Evolutionary conservation across 2,329 filamentous ascomycete species (phyloP).

Genomic region (Hymenotorrendiella dingleyae): DNA sequence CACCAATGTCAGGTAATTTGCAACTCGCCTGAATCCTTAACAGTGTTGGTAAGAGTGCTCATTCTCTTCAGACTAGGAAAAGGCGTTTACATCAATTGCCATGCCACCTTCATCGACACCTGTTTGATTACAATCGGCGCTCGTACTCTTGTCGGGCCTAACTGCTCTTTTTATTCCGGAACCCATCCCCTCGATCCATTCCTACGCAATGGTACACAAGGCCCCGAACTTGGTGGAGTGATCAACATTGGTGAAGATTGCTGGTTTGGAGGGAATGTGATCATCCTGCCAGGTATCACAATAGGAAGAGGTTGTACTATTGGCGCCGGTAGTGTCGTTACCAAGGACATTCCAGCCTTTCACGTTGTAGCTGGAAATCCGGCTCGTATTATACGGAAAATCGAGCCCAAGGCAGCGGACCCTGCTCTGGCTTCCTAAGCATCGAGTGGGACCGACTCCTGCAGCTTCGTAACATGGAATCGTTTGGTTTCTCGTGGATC

Average conservation of each 20-base stretch:
- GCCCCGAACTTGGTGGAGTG: constrained; percentile 68
- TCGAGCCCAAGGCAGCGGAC: constrained; percentile 31
- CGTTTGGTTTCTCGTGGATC: too few species aligned
- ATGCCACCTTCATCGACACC: constrained; percentile 72
- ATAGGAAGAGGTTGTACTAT: constrained; percentile 70
- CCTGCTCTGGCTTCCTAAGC: constrained; percentile 51
- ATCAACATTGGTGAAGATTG: constrained; percentile 76
- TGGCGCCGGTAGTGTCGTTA: constrained; percentile 79
- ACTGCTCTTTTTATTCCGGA: constrained; percentile 69
- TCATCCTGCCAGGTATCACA: constrained; percentile 68
- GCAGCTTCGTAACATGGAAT: too few species aligned
- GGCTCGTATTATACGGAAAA: constrained; percentile 47
- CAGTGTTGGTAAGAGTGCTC: neutral
- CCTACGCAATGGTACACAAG: constrained; percentile 65
- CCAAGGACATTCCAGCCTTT: constrained; percentile 63
- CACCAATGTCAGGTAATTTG: constrained; percentile 57
- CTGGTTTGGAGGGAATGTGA: constrained; percentile 69
- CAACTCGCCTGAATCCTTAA: neutral
- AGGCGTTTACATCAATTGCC: constrained; percentile 70
- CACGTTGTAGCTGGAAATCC: constrained; percentile 63
- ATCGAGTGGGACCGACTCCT: constrained; percentile 57
- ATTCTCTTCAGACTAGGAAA: constrained; percentile 47
- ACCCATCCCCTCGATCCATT: constrained; percentile 72
- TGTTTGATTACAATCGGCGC: constrained; percentile 68
- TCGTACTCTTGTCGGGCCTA: constrained; percentile 72